Evolutionary conservation across 106 monocot species (phyloP), one percentile per base, ranked within the genome.

Genomic region (Apostasia ramifera): DNA sequence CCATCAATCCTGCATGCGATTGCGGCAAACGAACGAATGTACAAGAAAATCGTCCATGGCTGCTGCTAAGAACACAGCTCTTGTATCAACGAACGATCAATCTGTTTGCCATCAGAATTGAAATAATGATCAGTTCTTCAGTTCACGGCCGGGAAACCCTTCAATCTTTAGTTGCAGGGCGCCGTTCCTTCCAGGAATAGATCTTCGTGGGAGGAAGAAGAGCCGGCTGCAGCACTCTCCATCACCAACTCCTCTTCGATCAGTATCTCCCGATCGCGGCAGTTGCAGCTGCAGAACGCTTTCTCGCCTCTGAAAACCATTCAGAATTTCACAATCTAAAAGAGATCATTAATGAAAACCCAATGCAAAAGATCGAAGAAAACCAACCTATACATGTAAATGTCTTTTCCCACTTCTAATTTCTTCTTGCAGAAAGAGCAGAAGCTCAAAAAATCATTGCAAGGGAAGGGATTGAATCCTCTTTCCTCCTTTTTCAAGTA

Each of bases 361-460:
- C n/a, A 39, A 47, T 52, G 6, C 1, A 52, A 52, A 11, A 2
- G 6, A 44, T 46, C 14, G 1, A 1, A 0, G n/a, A 71, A 56
- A 10, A 56, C 71, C 47, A 51, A 85, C 88, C 85, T 81, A 69
- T 86, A 89, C 43, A 89, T 89, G 74, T 83, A 89, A 61, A 93
- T 79, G 61, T 88, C 92, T 57, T 80, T 74, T 40, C 86, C 89
- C 50, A 78, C 85, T 60, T 83, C 74, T 45, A 90, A 67, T 63
- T 82, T 93, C 79, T 81, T 93, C 72, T 84, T 81, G 86, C 92
- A 93, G 66, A 68, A 66, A 50, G 62, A 77, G 57, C 92, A 93
- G 70, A 65, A 76, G 68, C 88, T 86, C 65, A 86, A 68, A 64
- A 88, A 89, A 57, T 87, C 81, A 40, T 77, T 71, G 5, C 49